Base-by-base conservation (phyloP, 2,329 filamentous ascomycete genomes). In the Ceratocystis variospora region DNA sequence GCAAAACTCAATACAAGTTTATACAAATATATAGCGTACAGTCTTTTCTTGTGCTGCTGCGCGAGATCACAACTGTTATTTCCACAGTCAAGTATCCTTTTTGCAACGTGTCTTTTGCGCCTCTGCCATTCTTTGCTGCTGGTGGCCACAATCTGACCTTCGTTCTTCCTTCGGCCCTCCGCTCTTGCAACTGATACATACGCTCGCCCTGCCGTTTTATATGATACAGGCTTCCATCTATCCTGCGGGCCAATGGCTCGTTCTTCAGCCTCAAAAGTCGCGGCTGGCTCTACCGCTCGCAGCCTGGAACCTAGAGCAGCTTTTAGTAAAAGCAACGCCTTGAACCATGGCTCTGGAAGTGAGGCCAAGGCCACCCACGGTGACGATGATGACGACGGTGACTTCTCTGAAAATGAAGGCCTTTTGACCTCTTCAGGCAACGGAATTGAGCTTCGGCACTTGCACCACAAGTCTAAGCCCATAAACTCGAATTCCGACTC, bases 361-460 rank as follows among this genome's bases (percentile, higher is more conserved):
- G 19, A 59, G 17, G 15, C 55, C 15, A 59, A 59, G 55, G 10
- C 17, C 3, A n/a, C 55, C 17, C 28, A 10, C 8, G 15, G 48
- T n/a, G 25, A 50, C 3, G 61, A 50, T 10, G 61, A 63, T 19
- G 44, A 63, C 44, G 61, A 46, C 8, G 25, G 15, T 22, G 59
- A 81, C 66, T 78, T 73, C 61, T 79, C 78, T 33, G 82, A 84
- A 71, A 75, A 81, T 70, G 82, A 83, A 71, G 78, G 81, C 53
- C 77, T 85, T n/a, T 72, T 84, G 71, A 79, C 80, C 67, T 73
- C 79, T 1, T 77, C 79, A 1, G 10, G 53, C 5, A 76, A 76
- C 3, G 76, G 66, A 55, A 62, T 69, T 62, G 69, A 70, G 44
- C 64, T 65, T 37, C 55, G 59, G 2, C 68, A 67, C 69, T 63